Percentiles rank a stretch among this genome's conserved stretches.
Evolutionary conservation across 345 rosid species (phyloP).

Genomic region (Durio zibethinus): DNA sequence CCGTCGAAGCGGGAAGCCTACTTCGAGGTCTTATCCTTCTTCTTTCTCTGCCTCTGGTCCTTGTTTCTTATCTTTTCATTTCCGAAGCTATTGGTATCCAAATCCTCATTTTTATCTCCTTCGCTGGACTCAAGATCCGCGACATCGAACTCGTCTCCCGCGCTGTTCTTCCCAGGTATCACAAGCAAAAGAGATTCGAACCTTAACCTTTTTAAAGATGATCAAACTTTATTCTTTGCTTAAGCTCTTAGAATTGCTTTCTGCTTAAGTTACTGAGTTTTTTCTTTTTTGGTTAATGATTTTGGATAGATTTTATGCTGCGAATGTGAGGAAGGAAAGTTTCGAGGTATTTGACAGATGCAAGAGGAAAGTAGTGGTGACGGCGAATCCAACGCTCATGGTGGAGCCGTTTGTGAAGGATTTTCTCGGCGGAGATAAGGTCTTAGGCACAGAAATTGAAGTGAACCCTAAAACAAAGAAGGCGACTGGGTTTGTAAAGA

Average conservation of each 20-base stretch:
- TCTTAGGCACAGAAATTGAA: conserved; percentile 90
- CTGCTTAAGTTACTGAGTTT: not conserved
- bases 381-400: conserved; percentile 87
- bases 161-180: conserved; percentile 80
- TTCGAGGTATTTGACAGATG: conserved; percentile 74
- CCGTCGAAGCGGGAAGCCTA: conserved; percentile 85
- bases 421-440: conserved; percentile 83
- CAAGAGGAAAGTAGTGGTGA: conserved; percentile 90
- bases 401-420: conserved; percentile 92
- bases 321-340: conserved; percentile 83
- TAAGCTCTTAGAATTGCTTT: not conserved
- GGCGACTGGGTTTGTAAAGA: conserved; percentile 88
- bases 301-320: conserved; percentile 70
- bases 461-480: conserved; percentile 69
- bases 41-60: conserved; percentile 63
- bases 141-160: conserved; percentile 87
- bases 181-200: not conserved
- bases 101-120: conserved; percentile 82
- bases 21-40: conserved; percentile 79
- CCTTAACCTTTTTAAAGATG: not conserved
- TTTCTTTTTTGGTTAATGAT: not conserved
- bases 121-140: conserved; percentile 76
- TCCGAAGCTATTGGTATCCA: conserved; percentile 87
- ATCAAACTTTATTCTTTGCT: not conserved
- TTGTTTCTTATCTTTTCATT: conserved; percentile 62